Base-by-base conservation (phyloP, 2,329 filamentous ascomycete genomes). In the Microcyclospora pomicola region DNA sequence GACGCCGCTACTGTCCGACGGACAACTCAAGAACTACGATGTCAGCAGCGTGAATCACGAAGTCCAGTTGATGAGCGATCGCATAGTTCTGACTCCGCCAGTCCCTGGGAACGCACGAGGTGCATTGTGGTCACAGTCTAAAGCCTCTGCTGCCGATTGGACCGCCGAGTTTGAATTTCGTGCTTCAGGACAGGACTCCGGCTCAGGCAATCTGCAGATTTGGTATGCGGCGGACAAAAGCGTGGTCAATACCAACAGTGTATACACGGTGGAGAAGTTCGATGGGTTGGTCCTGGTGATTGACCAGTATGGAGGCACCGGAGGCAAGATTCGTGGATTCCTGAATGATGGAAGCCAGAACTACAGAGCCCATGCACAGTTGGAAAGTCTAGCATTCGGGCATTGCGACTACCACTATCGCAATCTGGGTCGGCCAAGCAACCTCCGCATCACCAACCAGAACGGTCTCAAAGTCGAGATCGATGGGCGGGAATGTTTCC, bases 361-460 rank as follows among this genome's bases (percentile, higher is more conserved):
- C 59, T 95, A 80, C 67, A 78, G 77, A 54, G 69, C 71, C 40
- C 80, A 87, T 50, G 70, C 76, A 48, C 80, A 75, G 51, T 76
- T 94, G 12, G 87, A 95, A 62, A 77, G 74, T 49, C 71, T 95
- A 37, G 82, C 88, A 12, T 98, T 98, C 58, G 91, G 86, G 11
- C 85, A 94, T 63, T 98, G 91, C 68, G 74, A 80, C 53, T 91
- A 91, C 59, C 62, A 75, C 33, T 98, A 95, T 68, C 82, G 91
- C 49, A 98, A 98, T 62, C 71, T 92, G 15, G 91, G 91, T 13
- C 75, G 82, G 5, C 80, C 86, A 12, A 86, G 83, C 34, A 75
- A 82, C 52, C 63, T 98, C 54, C 82, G 81, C 59, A 59, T 98
- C 54, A 82, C 83, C 47, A 69, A 75, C 54, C 61, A 68, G 32